Percentiles rank a stretch among this genome's conserved stretches.
These are phyloP conservation scores for Starmera amethionina DNA, from an alignment of 805 yeast species.

Conservation along the genomic window DNA sequence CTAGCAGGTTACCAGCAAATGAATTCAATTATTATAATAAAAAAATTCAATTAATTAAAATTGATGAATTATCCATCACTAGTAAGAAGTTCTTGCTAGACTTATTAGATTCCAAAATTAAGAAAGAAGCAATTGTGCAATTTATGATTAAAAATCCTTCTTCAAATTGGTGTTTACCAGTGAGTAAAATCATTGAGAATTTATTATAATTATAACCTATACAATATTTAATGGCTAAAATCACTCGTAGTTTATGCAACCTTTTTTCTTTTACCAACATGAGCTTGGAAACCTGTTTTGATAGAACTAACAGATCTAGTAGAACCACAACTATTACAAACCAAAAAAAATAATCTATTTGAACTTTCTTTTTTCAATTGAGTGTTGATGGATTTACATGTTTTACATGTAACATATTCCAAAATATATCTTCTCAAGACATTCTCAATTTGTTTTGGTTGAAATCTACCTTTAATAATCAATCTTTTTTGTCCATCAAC, in stretches of 20 bases:
- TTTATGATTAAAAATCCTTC: slow-evolving; percentile 7
- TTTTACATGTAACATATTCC: slow-evolving; percentile 97
- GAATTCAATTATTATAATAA: slow-evolving; percentile 34
- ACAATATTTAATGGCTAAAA: too few relatives aligned
- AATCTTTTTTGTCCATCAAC: slow-evolving; percentile 97
- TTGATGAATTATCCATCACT: slow-evolving; percentile 16
- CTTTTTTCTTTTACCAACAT: slow-evolving; percentile 83
- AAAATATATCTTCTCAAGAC: slow-evolving; percentile 92
- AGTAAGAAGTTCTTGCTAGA: slow-evolving; percentile 10
- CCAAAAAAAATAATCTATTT: slow-evolving; percentile 93
- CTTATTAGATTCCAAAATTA: slow-evolving; percentile 2
- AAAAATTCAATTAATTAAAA: slow-evolving; percentile 21
- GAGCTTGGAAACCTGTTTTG: slow-evolving; percentile 99
- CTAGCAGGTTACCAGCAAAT: slow-evolving; percentile 26
- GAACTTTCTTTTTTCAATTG: slow-evolving; percentile 91
- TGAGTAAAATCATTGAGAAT: slow-evolving; percentile 43
- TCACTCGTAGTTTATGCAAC: slow-evolving; percentile 12
- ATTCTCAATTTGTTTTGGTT: slow-evolving; percentile 94
- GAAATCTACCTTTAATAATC: slow-evolving; percentile 96
- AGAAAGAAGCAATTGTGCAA: too few relatives aligned
- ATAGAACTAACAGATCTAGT: slow-evolving; percentile 94
- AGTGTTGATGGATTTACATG: slow-evolving; percentile 97
- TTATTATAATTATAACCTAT: too few relatives aligned
- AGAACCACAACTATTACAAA: slow-evolving; percentile 97
- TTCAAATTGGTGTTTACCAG: slow-evolving; percentile 58